Conservation (phyloP, 1,284 basidiomycete species). For the Sanghuangporus sanghuang region DNA sequence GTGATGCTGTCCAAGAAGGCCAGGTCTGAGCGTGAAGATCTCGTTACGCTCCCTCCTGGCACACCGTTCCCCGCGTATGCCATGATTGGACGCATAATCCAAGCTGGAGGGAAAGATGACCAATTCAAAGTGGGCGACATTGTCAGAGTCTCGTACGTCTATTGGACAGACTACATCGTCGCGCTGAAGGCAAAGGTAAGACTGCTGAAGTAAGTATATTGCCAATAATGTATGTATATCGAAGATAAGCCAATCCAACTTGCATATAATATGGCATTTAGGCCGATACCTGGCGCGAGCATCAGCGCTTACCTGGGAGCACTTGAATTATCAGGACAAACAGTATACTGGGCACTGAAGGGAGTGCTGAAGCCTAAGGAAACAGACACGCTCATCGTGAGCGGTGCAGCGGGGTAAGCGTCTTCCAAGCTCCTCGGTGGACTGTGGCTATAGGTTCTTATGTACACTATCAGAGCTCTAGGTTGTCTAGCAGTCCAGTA, state of each 20-base stretch:
- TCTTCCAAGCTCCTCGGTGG: not conserved
- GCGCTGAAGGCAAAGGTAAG: constrained; percentile 15
- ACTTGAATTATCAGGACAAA: constrained; percentile 26
- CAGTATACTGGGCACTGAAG: constrained; percentile 30
- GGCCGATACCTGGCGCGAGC: constrained; percentile 12
- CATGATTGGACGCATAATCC: constrained; percentile 23
- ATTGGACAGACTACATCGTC: constrained; percentile 28
- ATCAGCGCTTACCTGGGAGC: constrained; percentile 23
- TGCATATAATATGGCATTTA: not conserved
- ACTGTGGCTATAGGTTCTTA: not conserved
- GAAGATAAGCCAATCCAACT: not conserved
- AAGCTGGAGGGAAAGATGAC: constrained; percentile 17
- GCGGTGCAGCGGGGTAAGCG: constrained; percentile 30
- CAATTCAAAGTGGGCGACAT: constrained; percentile 22
- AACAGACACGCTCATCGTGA: constrained; percentile 32
- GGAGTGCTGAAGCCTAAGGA: constrained; percentile 29
- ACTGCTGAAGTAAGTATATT: constrained; percentile 4
- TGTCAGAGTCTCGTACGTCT: constrained; percentile 18
- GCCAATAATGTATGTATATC: not conserved
- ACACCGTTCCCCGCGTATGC: constrained; percentile 21
- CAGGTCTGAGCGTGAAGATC: constrained; percentile 21
- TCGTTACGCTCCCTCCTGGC: constrained; percentile 22
- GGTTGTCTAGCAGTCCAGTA: constrained; percentile 28
- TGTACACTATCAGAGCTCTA: constrained; percentile 21
- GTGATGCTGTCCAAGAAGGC: constrained; percentile 13